Evolutionary conservation across 306 rosid species (phyloP).

Genomic region (Begonia fuchsioides): DNA sequence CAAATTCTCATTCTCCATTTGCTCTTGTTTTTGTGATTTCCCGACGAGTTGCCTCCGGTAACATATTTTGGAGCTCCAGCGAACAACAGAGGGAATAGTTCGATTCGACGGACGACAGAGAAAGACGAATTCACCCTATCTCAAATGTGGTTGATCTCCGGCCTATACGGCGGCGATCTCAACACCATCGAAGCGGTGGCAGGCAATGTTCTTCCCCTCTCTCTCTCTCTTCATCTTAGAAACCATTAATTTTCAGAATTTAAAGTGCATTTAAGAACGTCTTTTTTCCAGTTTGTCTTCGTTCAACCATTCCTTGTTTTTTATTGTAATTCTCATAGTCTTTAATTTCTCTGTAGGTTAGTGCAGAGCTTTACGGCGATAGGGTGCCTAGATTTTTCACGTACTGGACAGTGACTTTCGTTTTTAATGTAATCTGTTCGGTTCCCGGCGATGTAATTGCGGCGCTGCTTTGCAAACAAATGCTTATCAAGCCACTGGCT

Average conservation of each 20-base stretch:
- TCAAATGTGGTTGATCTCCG: slow-evolving; percentile 88
- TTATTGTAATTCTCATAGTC: too few relatives aligned
- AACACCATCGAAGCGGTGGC: slow-evolving; percentile 98
- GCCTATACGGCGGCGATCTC: too few relatives aligned
- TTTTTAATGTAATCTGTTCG: not conserved
- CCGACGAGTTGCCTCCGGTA: too few relatives aligned
- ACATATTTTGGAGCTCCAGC: too few relatives aligned
- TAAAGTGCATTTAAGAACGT: not conserved
- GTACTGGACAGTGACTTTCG: not conserved
- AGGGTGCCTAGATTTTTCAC: not conserved
- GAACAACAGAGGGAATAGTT: slow-evolving; percentile 61
- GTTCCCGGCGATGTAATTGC: not conserved
- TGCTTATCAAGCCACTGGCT: not conserved
- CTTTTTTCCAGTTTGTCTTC: too few relatives aligned
- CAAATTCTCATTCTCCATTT: too few relatives aligned
- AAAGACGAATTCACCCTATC: slow-evolving; percentile 83
- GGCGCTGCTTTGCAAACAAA: not conserved
- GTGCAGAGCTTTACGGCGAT: not conserved
- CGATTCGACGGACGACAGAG: slow-evolving; percentile 70
- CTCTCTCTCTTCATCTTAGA: too few relatives aligned
- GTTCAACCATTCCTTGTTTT: too few relatives aligned
- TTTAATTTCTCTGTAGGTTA: not conserved
- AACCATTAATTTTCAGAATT: too few relatives aligned
- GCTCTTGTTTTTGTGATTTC: too few relatives aligned
- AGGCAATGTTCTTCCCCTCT: slow-evolving; percentile 26